These are phyloP conservation scores for Apiospora sp. DNA, from an alignment of 2,329 filamentous ascomycete species.

Conservation along the genomic window DNA sequence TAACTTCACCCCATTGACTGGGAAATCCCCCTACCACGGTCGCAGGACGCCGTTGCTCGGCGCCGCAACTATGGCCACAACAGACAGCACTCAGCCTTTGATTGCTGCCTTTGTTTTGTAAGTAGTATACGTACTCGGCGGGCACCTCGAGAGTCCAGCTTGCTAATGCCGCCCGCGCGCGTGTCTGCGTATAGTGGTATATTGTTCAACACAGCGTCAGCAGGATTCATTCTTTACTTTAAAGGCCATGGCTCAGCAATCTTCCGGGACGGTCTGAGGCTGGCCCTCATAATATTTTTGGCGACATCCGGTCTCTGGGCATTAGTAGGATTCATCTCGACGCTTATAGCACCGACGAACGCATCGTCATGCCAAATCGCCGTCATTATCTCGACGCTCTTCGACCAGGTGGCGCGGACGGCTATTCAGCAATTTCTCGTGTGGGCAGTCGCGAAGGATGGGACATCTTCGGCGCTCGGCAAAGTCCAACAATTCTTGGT, in stretches of 20 bases:
- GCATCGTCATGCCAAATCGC: slow-evolving; percentile 58
- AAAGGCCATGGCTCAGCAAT: slow-evolving; percentile 57
- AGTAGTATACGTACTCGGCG: slow-evolving; percentile 42
- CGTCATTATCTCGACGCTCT: slow-evolving; percentile 59
- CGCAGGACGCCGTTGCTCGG: slow-evolving; percentile 35
- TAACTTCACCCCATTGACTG: slow-evolving; percentile 57
- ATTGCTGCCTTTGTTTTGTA: slow-evolving; percentile 64
- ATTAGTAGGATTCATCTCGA: slow-evolving; percentile 58
- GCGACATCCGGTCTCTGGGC: slow-evolving; percentile 62
- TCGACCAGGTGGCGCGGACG: slow-evolving; percentile 65
- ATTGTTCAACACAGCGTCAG: slow-evolving; percentile 60
- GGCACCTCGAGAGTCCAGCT: neutral
- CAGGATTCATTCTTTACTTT: slow-evolving; percentile 53
- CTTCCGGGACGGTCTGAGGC: slow-evolving; percentile 67
- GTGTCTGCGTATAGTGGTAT: slow-evolving; percentile 51
- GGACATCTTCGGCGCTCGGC: slow-evolving; percentile 45
- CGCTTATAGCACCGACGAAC: slow-evolving; percentile 54
- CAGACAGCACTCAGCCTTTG: slow-evolving; percentile 56
- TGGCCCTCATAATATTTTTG: slow-evolving; percentile 67
- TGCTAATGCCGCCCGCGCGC: neutral
- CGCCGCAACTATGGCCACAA: slow-evolving; percentile 53
- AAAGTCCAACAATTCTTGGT: slow-evolving; percentile 57
- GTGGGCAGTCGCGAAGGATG: slow-evolving; percentile 55
- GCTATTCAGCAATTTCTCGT: slow-evolving; percentile 62
- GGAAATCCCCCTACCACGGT: slow-evolving; percentile 45